phyloP scores from a whole-genome alignment of 441 rosid genomes.

The Mallotus repandus region DNA sequence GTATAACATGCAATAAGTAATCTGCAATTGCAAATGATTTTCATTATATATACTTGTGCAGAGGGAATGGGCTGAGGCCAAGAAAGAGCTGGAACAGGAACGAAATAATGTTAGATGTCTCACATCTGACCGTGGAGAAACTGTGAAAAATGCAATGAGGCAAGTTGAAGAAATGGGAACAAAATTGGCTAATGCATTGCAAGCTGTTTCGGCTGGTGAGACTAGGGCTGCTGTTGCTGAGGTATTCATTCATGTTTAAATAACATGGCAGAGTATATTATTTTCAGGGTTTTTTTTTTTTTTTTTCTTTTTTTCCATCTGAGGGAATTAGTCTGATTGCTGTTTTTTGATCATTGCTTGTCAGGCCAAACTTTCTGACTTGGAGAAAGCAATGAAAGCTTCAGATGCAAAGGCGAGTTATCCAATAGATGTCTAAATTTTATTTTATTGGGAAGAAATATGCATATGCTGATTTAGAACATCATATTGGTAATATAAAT shows the following conservation, averaged over 20 bases:
- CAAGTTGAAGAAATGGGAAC: slow-evolving; percentile 90
- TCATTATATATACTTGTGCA: slow-evolving; percentile 21
- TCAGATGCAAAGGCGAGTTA: slow-evolving; percentile 64
- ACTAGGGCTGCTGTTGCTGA: slow-evolving; percentile 87
- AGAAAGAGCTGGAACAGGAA: slow-evolving; percentile 84
- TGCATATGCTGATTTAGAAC: slow-evolving; percentile 3
- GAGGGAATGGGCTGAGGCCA: slow-evolving; percentile 98
- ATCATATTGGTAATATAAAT: too few relatives aligned
- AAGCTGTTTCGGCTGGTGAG: slow-evolving; percentile 79
- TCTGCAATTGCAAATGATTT: not conserved
- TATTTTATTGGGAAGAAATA: not conserved
- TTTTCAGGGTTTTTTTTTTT: too few relatives aligned
- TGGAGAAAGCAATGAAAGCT: slow-evolving; percentile 61
- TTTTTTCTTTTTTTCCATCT: not conserved
- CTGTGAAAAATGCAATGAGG: slow-evolving; percentile 68
- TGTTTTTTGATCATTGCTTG: slow-evolving; percentile 19
- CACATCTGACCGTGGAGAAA: slow-evolving; percentile 64
- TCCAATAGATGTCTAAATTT: not conserved
- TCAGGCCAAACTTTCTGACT: slow-evolving; percentile 76
- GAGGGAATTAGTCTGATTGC: slow-evolving; percentile 20
- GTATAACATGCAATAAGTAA: not conserved
- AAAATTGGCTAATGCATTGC: slow-evolving; percentile 74
- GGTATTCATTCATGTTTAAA: slow-evolving; percentile 38
- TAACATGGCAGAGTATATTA: not conserved
- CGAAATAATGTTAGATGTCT: slow-evolving; percentile 66